Percentiles rank a stretch among this genome's conserved stretches.
Conservation (phyloP, 805 yeast genomes). For the Peterozyma xylosa region DNA sequence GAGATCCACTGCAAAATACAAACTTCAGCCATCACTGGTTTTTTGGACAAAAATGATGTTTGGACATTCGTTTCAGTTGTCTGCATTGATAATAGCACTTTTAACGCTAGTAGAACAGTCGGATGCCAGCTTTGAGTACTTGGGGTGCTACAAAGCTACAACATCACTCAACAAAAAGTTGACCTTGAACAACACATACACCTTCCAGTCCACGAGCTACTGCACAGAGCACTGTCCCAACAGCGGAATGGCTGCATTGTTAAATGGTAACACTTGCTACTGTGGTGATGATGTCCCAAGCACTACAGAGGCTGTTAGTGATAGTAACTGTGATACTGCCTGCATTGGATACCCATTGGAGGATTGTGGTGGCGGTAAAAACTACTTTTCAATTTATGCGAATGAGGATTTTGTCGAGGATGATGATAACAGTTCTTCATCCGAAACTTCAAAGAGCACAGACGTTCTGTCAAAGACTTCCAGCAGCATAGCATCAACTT, state of each 20-base stretch:
- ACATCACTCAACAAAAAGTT: slow-evolving; percentile 24
- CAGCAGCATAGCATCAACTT: slow-evolving; percentile 12
- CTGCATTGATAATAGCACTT: not conserved
- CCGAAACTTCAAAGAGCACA: slow-evolving; percentile 8
- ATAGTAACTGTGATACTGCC: slow-evolving; percentile 28
- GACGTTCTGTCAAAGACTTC: slow-evolving; percentile 4
- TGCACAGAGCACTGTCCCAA: slow-evolving; percentile 46
- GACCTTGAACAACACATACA: slow-evolving; percentile 36
- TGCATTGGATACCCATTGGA: slow-evolving; percentile 63
- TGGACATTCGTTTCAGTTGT: not conserved
- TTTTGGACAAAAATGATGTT: too few species aligned
- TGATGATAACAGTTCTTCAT: slow-evolving; percentile 3
- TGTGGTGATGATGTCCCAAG: slow-evolving; percentile 49
- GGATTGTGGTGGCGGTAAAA: slow-evolving; percentile 54
- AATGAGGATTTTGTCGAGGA: slow-evolving; percentile 18
- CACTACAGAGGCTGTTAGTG: slow-evolving; percentile 16
- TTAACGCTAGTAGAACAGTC: not conserved
- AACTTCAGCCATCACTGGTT: too few species aligned
- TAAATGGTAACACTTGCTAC: slow-evolving; percentile 51
- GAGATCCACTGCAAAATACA: too few species aligned
- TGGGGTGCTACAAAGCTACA: slow-evolving; percentile 29
- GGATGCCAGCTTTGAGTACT: slow-evolving; percentile 3
- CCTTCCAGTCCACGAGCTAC: slow-evolving; percentile 51
- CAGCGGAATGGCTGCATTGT: slow-evolving; percentile 41
- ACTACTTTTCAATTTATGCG: slow-evolving; percentile 38